Base-by-base conservation (phyloP, 1,139 yeast species). In the Blastobotrys raffinosifermentans region DNA sequence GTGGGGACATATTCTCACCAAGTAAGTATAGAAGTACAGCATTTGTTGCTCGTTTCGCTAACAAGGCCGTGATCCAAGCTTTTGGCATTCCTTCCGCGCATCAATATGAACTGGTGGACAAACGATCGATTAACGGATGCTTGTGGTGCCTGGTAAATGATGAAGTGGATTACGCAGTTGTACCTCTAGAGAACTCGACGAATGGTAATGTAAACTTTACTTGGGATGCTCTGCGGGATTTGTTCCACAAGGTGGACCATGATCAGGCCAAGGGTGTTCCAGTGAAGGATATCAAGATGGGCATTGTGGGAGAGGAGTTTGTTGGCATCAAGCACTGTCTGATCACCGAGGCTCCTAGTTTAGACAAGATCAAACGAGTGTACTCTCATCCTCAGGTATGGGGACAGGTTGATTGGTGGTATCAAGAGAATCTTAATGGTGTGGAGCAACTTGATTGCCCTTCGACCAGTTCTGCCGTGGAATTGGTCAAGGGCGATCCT, bases 311-410 rank as follows among this genome's bases (percentile, higher is more conserved):
- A 1, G 95, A 86, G 50, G 89, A 84, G 49, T 82, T 75, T 54
- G 96, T 91, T 2, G 63, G 82, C 0, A 84, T 91, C 41, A 81
- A 80, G 43, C 97, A 91, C 61, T 80, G 81, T 55, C 64, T 89
- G 36, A 67, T 87, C 37, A 67, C 71, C 34, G 47, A 46, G 11
- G 48, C 73, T 2, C 57, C 56, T 13, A 66, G 66, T 21, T 50
- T 77, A 1, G 53, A 63, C 1, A 58, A 71, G 13, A 70, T 80
- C 37, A 61, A 63, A 11, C 73, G 70, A 26, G 71, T 91, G 18
- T 84, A 84, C 62, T 82, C 96, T 2, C 98, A 91, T 59, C 97
- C 98, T 3, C 98, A 91, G 57, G 98, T 87, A 0, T 91, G 98
- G 98, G 94, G 96, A 3, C 98, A 91, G 57, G 80, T 85, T 31